A percentile compares a stretch with the other conserved stretches of the same genome.
phyloP scores from a whole-genome alignment of 805 yeast species.

The Debaryomyces maramus region DNA sequence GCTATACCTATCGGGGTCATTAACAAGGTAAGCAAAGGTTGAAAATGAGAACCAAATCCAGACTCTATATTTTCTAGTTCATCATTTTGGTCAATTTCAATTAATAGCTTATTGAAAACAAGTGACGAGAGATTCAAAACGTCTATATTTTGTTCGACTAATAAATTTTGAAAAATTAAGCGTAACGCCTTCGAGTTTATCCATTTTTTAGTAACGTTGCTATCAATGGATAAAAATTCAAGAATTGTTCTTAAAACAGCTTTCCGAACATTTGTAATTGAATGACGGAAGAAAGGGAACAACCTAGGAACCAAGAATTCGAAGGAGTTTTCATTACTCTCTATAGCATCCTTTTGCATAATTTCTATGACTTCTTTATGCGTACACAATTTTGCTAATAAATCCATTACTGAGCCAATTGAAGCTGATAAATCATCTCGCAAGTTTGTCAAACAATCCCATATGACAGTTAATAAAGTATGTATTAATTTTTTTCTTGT shows the following conservation, averaged over 20 bases:
- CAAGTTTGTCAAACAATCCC: conserved; percentile 83
- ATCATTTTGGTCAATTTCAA: conserved; percentile 38
- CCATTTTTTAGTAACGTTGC: conserved; percentile 63
- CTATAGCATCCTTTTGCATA: conserved; percentile 60
- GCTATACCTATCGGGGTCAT: conserved; percentile 96
- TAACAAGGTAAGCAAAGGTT: conserved; percentile 61
- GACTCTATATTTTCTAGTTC: conserved; percentile 47
- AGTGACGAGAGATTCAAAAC: conserved; percentile 62
- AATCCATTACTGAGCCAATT: conserved; percentile 93
- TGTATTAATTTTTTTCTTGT: conserved; percentile 53
- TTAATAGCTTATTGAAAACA: conserved; percentile 59
- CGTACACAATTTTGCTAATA: conserved; percentile 82
- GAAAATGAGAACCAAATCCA: conserved; percentile 55
- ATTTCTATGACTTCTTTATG: conserved; percentile 73
- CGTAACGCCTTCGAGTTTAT: conserved; percentile 71
- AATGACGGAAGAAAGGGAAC: conserved; percentile 90
- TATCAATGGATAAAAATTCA: conserved; percentile 67
- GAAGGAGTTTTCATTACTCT: conserved; percentile 57
- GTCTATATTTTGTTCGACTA: conserved; percentile 83
- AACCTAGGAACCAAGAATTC: conserved; percentile 81
- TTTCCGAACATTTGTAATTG: conserved; percentile 85
- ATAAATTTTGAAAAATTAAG: conserved; percentile 78
- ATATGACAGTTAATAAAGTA: conserved; percentile 65
- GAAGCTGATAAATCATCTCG: conserved; percentile 93
- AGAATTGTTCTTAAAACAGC: conserved; percentile 79